Conservation (phyloP, 106 monocot genomes). For the Phalaenopsis equestris region DNA sequence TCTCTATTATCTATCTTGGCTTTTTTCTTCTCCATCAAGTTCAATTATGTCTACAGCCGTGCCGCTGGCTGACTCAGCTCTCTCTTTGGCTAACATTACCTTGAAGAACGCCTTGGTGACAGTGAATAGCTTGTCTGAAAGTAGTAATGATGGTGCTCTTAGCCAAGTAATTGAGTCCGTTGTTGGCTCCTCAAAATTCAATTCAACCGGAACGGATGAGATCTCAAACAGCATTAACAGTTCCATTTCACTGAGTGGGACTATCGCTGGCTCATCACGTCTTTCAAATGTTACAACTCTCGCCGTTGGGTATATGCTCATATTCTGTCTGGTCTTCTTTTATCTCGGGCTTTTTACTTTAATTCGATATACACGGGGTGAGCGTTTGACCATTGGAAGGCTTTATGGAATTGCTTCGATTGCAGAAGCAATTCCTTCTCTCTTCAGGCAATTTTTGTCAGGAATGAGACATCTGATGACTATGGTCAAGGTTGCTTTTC, state of each 20-base stretch:
- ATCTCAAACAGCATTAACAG: constrained; percentile 20
- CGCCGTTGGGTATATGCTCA: constrained; percentile 75
- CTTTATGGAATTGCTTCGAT: constrained; percentile 71
- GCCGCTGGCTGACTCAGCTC: constrained; percentile 63
- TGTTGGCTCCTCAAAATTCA: constrained; percentile 45
- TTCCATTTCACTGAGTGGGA: constrained; percentile 22
- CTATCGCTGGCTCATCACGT: constrained; percentile 49
- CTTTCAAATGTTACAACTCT: constrained; percentile 92
- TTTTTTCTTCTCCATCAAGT: constrained; percentile 63
- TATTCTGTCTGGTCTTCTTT: constrained; percentile 64
- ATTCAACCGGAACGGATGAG: constrained; percentile 35
- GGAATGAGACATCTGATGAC: constrained; percentile 88
- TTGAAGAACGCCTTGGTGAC: constrained; percentile 64
- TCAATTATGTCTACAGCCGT: constrained; percentile 54
- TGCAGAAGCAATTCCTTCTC: constrained; percentile 72
- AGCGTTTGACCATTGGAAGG: constrained; percentile 70
- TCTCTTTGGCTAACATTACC: constrained; percentile 71
- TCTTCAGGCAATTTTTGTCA: constrained; percentile 65
- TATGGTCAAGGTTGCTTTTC: constrained; percentile 98
- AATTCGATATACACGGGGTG: constrained; percentile 73
- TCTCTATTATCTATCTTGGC: constrained; percentile 77
- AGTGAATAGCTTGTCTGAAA: constrained; percentile 65
- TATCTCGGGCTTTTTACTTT: constrained; percentile 81
- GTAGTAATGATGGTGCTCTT: constrained; percentile 35
- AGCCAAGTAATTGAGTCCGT: constrained; percentile 44